Conservation (phyloP, 208 protist genomes). For the Acanthamoeba lenticulata region DNA sequence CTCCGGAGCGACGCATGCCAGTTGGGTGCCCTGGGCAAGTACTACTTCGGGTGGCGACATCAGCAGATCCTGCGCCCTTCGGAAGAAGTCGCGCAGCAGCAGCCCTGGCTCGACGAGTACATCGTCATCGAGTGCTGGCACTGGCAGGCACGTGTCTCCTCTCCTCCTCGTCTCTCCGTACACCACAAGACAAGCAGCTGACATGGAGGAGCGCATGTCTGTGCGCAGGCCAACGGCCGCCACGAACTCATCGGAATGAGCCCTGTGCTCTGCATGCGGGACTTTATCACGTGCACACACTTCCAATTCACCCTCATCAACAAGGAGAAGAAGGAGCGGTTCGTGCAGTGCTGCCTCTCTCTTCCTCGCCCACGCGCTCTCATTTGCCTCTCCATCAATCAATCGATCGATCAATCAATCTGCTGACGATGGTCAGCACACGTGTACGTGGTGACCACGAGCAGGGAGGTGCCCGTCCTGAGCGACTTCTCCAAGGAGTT, state of each 20-base stretch:
- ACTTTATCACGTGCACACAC: neutral
- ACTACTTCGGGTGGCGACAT: neutral
- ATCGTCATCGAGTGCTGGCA: slow-evolving; percentile 20
- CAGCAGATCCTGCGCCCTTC: neutral
- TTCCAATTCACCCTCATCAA: slow-evolving; percentile 2
- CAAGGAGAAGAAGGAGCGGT: slow-evolving; percentile 12
- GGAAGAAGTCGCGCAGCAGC: neutral
- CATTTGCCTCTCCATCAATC: neutral
- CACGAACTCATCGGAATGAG: neutral
- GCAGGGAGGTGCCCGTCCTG: neutral
- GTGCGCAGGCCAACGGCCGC: neutral
- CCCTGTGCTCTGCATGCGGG: neutral
- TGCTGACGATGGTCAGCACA: neutral
- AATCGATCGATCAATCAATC: neutral
- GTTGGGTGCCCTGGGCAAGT: neutral
- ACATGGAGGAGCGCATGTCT: neutral
- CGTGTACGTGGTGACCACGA: neutral
- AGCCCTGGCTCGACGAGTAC: slow-evolving; percentile 21
- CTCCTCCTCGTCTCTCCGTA: too few species aligned
- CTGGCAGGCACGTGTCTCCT: neutral
- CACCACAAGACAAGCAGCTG: neutral
- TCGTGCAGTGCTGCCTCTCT: neutral
- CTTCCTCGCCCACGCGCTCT: neutral
- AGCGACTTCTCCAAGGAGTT: slow-evolving; percentile 17
- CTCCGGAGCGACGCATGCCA: neutral